Conservation (phyloP, 2,329 filamentous ascomycete species). For the Knufia fluminis region DNA sequence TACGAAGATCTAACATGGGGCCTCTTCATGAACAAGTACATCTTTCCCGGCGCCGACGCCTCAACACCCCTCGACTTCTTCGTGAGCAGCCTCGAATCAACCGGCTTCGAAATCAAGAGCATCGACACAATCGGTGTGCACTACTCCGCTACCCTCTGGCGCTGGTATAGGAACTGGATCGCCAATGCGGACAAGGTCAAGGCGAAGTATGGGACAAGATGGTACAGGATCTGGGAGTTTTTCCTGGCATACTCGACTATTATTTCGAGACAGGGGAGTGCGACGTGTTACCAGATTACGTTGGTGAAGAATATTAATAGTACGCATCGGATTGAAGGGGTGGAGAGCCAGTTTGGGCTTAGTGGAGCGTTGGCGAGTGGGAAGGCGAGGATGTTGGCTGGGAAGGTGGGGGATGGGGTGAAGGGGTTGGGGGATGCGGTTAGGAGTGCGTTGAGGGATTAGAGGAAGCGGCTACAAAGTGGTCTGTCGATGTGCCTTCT, state of each 20-base stretch:
- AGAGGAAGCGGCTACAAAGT: no score
- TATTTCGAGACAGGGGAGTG: constrained; percentile 70
- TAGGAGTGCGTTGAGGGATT: constrained; percentile 1
- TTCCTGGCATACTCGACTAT: constrained; percentile 84
- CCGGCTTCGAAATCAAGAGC: constrained; percentile 83
- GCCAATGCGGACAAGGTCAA: constrained; percentile 85
- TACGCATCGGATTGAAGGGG: constrained; percentile 69
- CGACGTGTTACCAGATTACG: constrained; percentile 79
- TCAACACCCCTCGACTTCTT: constrained; percentile 87
- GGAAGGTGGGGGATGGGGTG: not conserved
- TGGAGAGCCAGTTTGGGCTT: constrained; percentile 60
- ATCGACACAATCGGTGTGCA: constrained; percentile 93
- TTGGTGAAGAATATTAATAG: constrained; percentile 86
- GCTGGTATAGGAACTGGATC: constrained; percentile 98
- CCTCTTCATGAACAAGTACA: constrained; percentile 99
- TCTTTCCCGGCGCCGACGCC: constrained; percentile 95
- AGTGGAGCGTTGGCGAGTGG: constrained; percentile 52
- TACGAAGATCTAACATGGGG: constrained; percentile 98
- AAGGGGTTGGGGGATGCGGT: not conserved
- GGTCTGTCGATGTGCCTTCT: no score
- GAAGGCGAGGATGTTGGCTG: constrained; percentile 26
- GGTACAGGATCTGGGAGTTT: constrained; percentile 94
- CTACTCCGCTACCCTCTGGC: constrained; percentile 93
- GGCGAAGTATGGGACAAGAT: constrained; percentile 88
- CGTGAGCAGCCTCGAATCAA: constrained; percentile 72